Percentiles rank a stretch among this genome's conserved stretches.
These are phyloP conservation scores for Aspergillus ochraceoroseus DNA, from an alignment of 2,329 filamentous ascomycete genomes.

Conservation along the genomic window DNA sequence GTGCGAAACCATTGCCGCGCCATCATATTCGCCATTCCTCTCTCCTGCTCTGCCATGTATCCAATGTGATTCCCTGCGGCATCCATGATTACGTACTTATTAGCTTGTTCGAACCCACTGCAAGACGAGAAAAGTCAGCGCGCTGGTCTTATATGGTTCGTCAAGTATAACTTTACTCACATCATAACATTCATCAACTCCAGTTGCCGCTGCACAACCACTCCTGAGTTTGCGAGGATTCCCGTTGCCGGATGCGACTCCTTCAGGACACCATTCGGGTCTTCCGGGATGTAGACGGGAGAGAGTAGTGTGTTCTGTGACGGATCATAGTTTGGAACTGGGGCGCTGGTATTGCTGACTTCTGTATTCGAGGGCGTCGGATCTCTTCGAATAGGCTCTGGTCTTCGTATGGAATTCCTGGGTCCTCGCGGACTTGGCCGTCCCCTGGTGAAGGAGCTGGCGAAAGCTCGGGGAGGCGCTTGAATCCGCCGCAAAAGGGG, in stretches of 20 bases:
- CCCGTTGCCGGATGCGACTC: conserved; percentile 54
- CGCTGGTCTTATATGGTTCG: too few species aligned
- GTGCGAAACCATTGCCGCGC: conserved; percentile 58
- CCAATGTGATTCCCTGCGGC: conserved; percentile 59
- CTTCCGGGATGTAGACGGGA: conserved; percentile 58
- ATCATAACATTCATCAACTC: conserved; percentile 63
- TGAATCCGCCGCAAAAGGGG: conserved; percentile 21
- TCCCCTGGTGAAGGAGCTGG: conserved; percentile 27
- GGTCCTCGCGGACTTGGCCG: conserved; percentile 27
- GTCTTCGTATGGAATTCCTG: conserved; percentile 29
- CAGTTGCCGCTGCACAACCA: conserved; percentile 59
- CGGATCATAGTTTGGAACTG: conserved; percentile 40
- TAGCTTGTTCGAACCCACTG: conserved; percentile 61
- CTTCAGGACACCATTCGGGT: conserved; percentile 56
- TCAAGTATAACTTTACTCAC: too few species aligned
- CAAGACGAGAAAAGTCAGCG: conserved; percentile 3
- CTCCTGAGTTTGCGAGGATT: conserved; percentile 56
- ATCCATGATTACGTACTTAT: conserved; percentile 62
- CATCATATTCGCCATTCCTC: conserved; percentile 53
- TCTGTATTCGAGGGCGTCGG: conserved; percentile 11
- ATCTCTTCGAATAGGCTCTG: conserved; percentile 20
- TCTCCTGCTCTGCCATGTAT: conserved; percentile 60
- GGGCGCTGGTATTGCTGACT: conserved; percentile 30
- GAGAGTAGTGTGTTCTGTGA: conserved; percentile 51
- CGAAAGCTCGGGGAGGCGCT: conserved; percentile 23